Percentiles rank a stretch among this genome's conserved stretches.
phyloP scores from a whole-genome alignment of 352 stramenopile genomes.

The Phytopythium chamaehyphon region DNA sequence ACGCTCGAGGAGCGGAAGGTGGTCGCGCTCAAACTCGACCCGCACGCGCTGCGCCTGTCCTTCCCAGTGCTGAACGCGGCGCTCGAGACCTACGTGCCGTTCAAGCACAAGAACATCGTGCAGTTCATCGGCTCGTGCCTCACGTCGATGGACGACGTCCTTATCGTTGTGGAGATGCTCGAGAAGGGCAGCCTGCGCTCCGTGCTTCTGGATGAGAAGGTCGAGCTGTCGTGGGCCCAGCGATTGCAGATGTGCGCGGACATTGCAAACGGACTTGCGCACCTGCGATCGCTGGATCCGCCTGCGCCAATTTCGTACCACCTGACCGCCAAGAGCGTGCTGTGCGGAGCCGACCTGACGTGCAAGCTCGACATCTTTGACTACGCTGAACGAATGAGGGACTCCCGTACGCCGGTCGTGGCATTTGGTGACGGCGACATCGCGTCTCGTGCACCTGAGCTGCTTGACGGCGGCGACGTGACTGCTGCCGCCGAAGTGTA shows the following conservation, averaged over 20 bases:
- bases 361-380: constrained; percentile 81
- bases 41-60: constrained; percentile 28
- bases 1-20: constrained; percentile 42
- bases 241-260: constrained; percentile 47
- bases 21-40: constrained; percentile 49
- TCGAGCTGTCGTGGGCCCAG: constrained; percentile 50
- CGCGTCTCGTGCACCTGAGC: constrained; percentile 42
- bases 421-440: constrained; percentile 61
- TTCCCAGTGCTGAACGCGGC: constrained; percentile 42
- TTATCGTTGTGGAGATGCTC: constrained; percentile 79
- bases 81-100: constrained; percentile 42
- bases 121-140: constrained; percentile 59
- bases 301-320: constrained; percentile 36
- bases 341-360: constrained; percentile 47
- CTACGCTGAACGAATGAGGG: constrained; percentile 45
- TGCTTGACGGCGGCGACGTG: constrained; percentile 42
- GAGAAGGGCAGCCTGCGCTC: constrained; percentile 56
- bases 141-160: constrained; percentile 48
- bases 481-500: constrained; percentile 62
- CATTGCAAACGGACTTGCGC: constrained; percentile 43
- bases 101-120: constrained; percentile 69
- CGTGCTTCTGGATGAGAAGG: constrained; percentile 40
- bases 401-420: constrained; percentile 31
- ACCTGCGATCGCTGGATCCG: constrained; percentile 36
- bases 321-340: constrained; percentile 52